A percentile compares a stretch with the other conserved stretches of the same genome.
Evolutionary conservation across 805 yeast genomes (phyloP).

Genomic region (Candida rishiriensis): DNA sequence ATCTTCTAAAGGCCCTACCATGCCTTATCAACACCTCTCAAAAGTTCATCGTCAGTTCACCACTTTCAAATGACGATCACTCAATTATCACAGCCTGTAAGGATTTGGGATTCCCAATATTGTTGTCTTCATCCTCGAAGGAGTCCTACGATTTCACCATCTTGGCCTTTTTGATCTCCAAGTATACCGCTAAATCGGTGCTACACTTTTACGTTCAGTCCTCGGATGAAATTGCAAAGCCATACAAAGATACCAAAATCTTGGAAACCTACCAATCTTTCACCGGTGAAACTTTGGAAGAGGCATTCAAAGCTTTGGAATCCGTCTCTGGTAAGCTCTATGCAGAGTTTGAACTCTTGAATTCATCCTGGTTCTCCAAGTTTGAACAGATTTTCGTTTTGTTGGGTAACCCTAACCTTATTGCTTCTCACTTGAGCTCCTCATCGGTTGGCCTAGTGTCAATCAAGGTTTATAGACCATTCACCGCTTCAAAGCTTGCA

Average conservation of each 20-base stretch:
- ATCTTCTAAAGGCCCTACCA: constrained; percentile 59
- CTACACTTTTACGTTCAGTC: constrained; percentile 58
- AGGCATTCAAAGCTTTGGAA: constrained; percentile 29
- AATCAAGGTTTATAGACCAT: constrained; percentile 71
- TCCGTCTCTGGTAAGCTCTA: constrained; percentile 27
- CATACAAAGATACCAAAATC: constrained; percentile 4
- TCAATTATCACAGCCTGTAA: constrained; percentile 67
- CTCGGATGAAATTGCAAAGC: constrained; percentile 6
- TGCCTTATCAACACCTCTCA: constrained; percentile 37
- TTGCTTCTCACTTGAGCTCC: constrained; percentile 8
- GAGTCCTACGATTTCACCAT: constrained; percentile 53
- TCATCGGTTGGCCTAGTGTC: constrained; percentile 43
- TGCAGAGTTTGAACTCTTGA: constrained; percentile 36
- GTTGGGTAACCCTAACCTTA: constrained; percentile 48
- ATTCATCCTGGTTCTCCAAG: constrained; percentile 22
- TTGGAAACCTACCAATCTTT: constrained; percentile 14
- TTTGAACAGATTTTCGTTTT: constrained; percentile 46
- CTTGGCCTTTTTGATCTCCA: constrained; percentile 55
- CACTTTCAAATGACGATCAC: constrained; percentile 57
- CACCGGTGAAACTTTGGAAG: constrained; percentile 26
- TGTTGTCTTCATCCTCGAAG: constrained; percentile 59
- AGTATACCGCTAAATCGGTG: constrained; percentile 48
- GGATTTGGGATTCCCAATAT: constrained; percentile 57
- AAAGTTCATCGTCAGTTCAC: constrained; percentile 54
- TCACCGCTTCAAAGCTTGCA: constrained; percentile 49